Conservation (phyloP, 169 alveolate species). For the Nephromyces sp. region DNA sequence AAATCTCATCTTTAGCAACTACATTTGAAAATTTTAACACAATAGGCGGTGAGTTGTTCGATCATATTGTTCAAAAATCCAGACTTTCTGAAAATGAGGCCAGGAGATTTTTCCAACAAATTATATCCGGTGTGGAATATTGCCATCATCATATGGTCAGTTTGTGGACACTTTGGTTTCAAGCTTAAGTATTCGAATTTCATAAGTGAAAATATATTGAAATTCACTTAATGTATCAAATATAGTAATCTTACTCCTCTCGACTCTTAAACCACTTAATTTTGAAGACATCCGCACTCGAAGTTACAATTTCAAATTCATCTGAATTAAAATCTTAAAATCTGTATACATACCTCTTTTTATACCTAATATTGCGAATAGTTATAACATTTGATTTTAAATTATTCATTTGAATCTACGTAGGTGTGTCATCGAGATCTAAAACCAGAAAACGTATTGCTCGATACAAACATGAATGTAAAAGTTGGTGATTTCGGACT, state of each 20-base stretch:
- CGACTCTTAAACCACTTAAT: too few relatives aligned
- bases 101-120: constrained; percentile 75
- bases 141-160: constrained; percentile 57
- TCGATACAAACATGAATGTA: constrained; percentile 61
- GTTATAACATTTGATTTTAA: neutral
- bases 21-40: neutral
- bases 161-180: too few relatives aligned
- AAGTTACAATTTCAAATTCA: too few relatives aligned
- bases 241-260: too few relatives aligned
- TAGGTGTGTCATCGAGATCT: constrained; percentile 71
- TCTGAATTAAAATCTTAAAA: too few relatives aligned
- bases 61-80: constrained; percentile 70
- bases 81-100: constrained; percentile 51
- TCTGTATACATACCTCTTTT: too few relatives aligned
- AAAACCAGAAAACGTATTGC: constrained; percentile 82
- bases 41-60: constrained; percentile 77
- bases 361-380: neutral
- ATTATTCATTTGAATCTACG: neutral
- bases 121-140: constrained; percentile 80
- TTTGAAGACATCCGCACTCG: too few relatives aligned
- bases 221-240: too few relatives aligned
- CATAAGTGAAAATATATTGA: too few relatives aligned
- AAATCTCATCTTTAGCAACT: neutral
- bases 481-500: constrained; percentile 90
- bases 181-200: too few relatives aligned